A percentile compares a stretch with the other conserved stretches of the same genome.
Evolutionary conservation across 345 rosid species (phyloP).

Genomic region (Lenwebbia sp.): DNA sequence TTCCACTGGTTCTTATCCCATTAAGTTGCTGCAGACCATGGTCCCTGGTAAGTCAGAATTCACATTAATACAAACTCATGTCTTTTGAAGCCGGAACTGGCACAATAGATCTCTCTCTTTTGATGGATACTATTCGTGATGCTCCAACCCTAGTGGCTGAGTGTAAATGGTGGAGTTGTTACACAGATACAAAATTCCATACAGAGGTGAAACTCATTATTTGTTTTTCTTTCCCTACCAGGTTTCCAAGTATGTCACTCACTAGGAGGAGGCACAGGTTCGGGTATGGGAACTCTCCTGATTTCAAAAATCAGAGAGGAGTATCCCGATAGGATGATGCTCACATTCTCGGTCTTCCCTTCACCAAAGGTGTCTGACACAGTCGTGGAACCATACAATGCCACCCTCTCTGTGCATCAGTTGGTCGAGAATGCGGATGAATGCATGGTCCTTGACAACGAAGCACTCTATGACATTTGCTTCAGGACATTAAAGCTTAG

Average conservation of each 20-base stretch:
- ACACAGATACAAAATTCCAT: neutral
- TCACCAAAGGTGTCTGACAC: slow-evolving; percentile 98
- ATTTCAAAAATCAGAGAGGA: slow-evolving; percentile 96
- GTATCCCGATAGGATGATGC: slow-evolving; percentile 97
- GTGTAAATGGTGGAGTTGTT: neutral
- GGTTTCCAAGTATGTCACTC: slow-evolving; percentile 98
- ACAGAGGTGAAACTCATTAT: neutral
- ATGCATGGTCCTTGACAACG: slow-evolving; percentile 95
- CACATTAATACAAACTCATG: neutral
- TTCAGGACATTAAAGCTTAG: slow-evolving; percentile 96
- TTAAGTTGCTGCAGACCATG: neutral
- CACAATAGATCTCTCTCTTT: neutral
- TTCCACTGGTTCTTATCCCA: neutral
- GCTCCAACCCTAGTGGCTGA: neutral
- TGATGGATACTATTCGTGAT: neutral
- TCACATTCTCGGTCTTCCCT: slow-evolving; percentile 95
- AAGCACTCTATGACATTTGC: slow-evolving; percentile 96
- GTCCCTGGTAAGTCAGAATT: neutral
- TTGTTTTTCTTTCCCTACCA: slow-evolving; percentile 8
- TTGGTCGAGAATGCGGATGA: slow-evolving; percentile 95
- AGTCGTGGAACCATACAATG: slow-evolving; percentile 97
- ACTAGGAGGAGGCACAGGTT: slow-evolving; percentile 96
- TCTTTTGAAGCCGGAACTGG: neutral
- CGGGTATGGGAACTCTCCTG: slow-evolving; percentile 94
- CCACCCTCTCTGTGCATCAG: slow-evolving; percentile 96